Conservation (phyloP, 257 asterid genomes). For the Thymus mandschuricus region DNA sequence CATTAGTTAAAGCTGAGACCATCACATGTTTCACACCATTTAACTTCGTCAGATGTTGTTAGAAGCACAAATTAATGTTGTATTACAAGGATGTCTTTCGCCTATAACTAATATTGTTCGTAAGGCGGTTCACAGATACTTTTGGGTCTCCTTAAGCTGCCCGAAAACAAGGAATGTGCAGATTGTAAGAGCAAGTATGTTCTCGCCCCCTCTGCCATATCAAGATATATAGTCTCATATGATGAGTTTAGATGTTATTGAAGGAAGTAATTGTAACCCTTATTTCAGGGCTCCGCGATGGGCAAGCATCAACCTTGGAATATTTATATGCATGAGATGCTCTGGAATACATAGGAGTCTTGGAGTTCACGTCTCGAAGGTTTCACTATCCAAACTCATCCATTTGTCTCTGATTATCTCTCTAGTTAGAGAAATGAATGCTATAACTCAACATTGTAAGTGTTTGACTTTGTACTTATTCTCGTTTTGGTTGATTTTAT, state of each 20-base stretch:
- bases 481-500: no score
- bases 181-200: constrained; percentile 83
- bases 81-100: background rate
- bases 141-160: constrained; percentile 76
- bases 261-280: background rate
- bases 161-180: constrained; percentile 89
- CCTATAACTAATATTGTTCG: background rate
- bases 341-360: constrained; percentile 94
- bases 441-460: no score
- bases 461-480: no score
- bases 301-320: constrained; percentile 95
- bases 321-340: constrained; percentile 90
- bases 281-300: constrained; percentile 84
- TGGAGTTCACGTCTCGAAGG: constrained; percentile 92
- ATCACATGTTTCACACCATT: no score
- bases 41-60: no score
- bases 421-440: no score
- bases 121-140: constrained; percentile 47
- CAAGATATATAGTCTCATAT: no score
- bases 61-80: background rate
- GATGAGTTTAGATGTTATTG: background rate
- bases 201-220: background rate
- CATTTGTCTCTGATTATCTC: no score
- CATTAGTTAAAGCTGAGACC: no score
- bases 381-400: no score